Evolutionary conservation across 2,329 filamentous ascomycete genomes (phyloP).

Genomic region (Apiospora koreana): DNA sequence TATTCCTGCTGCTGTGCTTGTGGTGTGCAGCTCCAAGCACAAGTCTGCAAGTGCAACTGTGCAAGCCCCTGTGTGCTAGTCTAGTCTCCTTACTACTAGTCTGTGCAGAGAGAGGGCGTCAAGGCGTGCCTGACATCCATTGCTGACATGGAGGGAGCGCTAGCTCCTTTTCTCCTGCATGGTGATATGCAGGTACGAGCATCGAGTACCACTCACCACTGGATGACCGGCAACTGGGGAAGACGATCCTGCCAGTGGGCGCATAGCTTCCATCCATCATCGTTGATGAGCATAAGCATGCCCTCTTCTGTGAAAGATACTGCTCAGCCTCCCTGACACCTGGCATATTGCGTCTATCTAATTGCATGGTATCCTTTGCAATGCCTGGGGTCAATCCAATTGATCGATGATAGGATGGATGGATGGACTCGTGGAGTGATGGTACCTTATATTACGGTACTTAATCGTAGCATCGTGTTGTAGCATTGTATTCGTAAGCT

Average conservation of each 20-base stretch:
- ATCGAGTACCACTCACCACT: too few relatives aligned
- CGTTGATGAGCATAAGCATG: too few relatives aligned
- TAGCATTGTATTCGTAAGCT: not conserved
- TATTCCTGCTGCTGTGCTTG: not conserved
- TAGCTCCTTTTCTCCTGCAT: not conserved
- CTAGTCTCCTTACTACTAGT: too few relatives aligned
- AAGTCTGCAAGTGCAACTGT: too few relatives aligned
- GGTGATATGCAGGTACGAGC: not conserved
- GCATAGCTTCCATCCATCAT: too few relatives aligned
- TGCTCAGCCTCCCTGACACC: not conserved
- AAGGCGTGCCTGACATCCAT: not conserved
- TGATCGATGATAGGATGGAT: conserved; percentile 1
- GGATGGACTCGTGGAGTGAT: too few relatives aligned
- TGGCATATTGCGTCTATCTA: not conserved
- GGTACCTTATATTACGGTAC: not conserved
- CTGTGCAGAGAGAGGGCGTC: too few relatives aligned
- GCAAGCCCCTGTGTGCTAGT: too few relatives aligned
- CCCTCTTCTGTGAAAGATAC: too few relatives aligned
- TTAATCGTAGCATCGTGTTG: not conserved
- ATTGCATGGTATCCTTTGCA: not conserved
- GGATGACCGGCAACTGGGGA: not conserved
- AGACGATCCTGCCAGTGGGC: not conserved
- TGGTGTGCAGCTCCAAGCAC: too few relatives aligned
- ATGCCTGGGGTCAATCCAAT: not conserved
- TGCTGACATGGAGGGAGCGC: not conserved